Base-by-base conservation (phyloP, 192 early-diverging fungal species). In the Mortierella claussenii region DNA sequence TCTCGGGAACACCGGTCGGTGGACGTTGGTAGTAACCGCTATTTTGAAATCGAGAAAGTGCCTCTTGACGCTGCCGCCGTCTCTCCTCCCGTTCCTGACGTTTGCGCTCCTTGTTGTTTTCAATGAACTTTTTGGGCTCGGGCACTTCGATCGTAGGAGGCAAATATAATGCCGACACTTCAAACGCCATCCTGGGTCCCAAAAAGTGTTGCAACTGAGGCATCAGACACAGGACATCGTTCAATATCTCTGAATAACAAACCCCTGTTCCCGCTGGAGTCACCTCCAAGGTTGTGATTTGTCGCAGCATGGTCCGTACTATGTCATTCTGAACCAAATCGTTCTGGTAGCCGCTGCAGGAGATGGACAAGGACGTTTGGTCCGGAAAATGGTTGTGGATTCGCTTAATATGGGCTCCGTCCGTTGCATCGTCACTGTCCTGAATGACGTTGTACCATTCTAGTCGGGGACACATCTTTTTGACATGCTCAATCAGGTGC, bases 361-460 rank as follows among this genome's bases (percentile, higher is more conserved):
- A 46, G 2, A 60, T 7, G 1, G 57, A n/a, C 30, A 60, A 17
- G 31, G 21, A 48, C 43, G 31, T 60, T 13, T 43, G 20, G 2
- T 47, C 31, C 20, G 57, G 57, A 33, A 47, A 46, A 30, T 60
- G 26, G 1, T 2, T 34, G 2, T 45, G 11, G 11, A 44, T 24
- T 37, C 5, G 23, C 1, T 28, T 7, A 3, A 55, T 36, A 20
- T 40, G 37, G 23, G 8, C 8, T 37, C 17, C 18, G 2, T 26
- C 60, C 2, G 20, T 4, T 15, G 31, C 11, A 13, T 45, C 30
- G 23, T 32, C 28, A 2, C 15, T 8, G 15, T 23, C 31, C 0
- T 30, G 17, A 47, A 37, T 24, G 20, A 17, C 30, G 33, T 55
- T 11, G 7, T 47, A 55, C 62, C 51, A 65, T 24, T 55, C 51